phyloP scores from a whole-genome alignment of 1,139 yeast genomes.

The Debaryomyces sp. region DNA sequence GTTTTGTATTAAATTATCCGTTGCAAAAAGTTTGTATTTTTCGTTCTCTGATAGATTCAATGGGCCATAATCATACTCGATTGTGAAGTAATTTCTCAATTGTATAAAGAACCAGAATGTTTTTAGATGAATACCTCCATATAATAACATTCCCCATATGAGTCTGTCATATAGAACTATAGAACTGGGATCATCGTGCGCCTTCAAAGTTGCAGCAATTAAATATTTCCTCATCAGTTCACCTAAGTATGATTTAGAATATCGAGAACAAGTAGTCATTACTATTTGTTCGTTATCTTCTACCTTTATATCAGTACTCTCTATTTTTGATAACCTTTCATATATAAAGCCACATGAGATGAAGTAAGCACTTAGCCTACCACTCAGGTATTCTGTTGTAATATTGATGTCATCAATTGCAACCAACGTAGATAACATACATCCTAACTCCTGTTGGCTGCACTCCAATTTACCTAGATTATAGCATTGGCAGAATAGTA shows the following conservation, averaged over 20 bases:
- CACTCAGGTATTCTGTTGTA: constrained; percentile 20
- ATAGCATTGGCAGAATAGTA: constrained; percentile 19
- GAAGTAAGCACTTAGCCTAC: constrained; percentile 20
- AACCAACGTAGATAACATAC: constrained; percentile 11
- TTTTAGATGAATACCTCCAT: constrained; percentile 47
- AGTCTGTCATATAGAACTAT: constrained; percentile 35
- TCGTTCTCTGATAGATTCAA: constrained; percentile 16
- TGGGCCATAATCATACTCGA: constrained; percentile 28
- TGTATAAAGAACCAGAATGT: constrained; percentile 43
- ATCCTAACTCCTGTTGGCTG: constrained; percentile 15
- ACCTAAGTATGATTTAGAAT: constrained; percentile 17
- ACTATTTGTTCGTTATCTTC: constrained; percentile 8
- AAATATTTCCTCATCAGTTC: constrained; percentile 38
- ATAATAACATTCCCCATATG: constrained; percentile 40
- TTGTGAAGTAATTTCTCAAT: constrained; percentile 28
- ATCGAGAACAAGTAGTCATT: constrained; percentile 10
- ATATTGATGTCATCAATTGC: constrained; percentile 13
- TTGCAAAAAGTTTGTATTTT: constrained; percentile 18
- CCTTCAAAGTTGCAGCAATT: constrained; percentile 26
- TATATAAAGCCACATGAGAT: constrained; percentile 21
- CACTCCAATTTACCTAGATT: constrained; percentile 17
- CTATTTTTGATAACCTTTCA: constrained; percentile 20
- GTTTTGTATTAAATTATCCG: constrained; percentile 13
- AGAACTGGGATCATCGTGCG: constrained; percentile 39
- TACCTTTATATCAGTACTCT: constrained; percentile 12